These are phyloP conservation scores for Inonotus hispidus DNA, from an alignment of 1,284 basidiomycete species.

Conservation along the genomic window DNA sequence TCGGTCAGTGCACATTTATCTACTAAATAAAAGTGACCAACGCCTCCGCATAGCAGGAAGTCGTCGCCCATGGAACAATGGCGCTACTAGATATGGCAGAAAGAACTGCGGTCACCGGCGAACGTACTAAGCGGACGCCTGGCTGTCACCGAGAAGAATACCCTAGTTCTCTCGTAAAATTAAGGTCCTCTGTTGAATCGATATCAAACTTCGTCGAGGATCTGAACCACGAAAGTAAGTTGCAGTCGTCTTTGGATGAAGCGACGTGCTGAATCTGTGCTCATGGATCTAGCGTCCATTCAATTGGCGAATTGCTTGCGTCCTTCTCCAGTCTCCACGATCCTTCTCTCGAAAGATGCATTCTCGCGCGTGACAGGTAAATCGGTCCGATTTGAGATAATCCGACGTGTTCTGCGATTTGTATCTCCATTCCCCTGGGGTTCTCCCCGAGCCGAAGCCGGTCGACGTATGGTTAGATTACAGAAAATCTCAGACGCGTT, in stretches of 20 bases:
- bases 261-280: slow-evolving; percentile 21
- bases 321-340: slow-evolving; percentile 46
- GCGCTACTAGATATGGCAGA: slow-evolving; percentile 8
- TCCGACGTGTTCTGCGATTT: slow-evolving; percentile 61
- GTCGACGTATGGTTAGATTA: slow-evolving; percentile 41
- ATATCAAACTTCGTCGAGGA: slow-evolving; percentile 4
- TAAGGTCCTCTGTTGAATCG: slow-evolving; percentile 3
- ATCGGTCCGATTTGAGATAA: slow-evolving; percentile 38
- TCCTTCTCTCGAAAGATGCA: slow-evolving; percentile 36
- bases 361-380: slow-evolving; percentile 34
- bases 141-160: neutral
- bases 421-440: slow-evolving; percentile 73
- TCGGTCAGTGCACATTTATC: neutral
- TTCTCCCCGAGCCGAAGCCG: slow-evolving; percentile 50
- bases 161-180: neutral
- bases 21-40: neutral
- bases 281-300: slow-evolving; percentile 27
- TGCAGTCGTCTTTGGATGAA: slow-evolving; percentile 16
- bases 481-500: slow-evolving; percentile 41
- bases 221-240: slow-evolving; percentile 6
- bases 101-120: neutral
- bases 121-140: neutral
- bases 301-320: slow-evolving; percentile 32
- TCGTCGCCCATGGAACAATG: neutral
- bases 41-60: neutral